Percentiles rank a stretch among this genome's conserved stretches.
Conservation (phyloP, 805 yeast species). For the Pichia thaimueangensis region DNA sequence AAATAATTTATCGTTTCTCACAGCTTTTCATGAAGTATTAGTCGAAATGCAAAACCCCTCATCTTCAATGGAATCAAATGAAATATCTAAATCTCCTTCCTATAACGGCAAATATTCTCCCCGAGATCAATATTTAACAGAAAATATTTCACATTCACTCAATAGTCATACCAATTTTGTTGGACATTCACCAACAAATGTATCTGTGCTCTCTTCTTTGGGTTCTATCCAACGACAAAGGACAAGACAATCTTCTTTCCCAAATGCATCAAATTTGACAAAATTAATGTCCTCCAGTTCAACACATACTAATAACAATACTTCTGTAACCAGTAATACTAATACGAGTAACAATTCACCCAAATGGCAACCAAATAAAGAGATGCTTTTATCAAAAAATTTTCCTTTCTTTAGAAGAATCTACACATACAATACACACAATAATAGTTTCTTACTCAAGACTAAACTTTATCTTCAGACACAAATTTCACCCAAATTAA, state of each 20-base stretch:
- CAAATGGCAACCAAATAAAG: constrained; percentile 46
- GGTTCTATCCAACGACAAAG: constrained; percentile 17
- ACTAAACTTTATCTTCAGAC: constrained; percentile 48
- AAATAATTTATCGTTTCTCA: constrained; percentile 23
- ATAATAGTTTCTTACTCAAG: constrained; percentile 40
- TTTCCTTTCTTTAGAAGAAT: constrained; percentile 75
- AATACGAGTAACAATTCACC: too few species aligned
- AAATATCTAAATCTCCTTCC: neutral
- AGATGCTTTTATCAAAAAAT: constrained; percentile 64
- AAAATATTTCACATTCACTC: neutral
- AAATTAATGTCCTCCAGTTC: constrained; percentile 16
- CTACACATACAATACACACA: constrained; percentile 46
- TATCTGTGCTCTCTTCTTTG: constrained; percentile 17
- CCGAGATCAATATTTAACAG: constrained; percentile 12
- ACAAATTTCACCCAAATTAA: constrained; percentile 57
- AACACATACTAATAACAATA: neutral
- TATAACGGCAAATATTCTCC: constrained; percentile 2
- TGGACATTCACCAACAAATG: constrained; percentile 14
- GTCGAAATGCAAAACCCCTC: constrained; percentile 22
- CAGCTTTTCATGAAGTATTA: constrained; percentile 33
- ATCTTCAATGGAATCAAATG: constrained; percentile 7
- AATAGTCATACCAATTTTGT: neutral
- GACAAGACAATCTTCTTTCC: constrained; percentile 17
- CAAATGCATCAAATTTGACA: constrained; percentile 18
- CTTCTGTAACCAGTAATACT: too few species aligned